phyloP scores from a whole-genome alignment of 306 rosid species.

The Cucumis melo region DNA sequence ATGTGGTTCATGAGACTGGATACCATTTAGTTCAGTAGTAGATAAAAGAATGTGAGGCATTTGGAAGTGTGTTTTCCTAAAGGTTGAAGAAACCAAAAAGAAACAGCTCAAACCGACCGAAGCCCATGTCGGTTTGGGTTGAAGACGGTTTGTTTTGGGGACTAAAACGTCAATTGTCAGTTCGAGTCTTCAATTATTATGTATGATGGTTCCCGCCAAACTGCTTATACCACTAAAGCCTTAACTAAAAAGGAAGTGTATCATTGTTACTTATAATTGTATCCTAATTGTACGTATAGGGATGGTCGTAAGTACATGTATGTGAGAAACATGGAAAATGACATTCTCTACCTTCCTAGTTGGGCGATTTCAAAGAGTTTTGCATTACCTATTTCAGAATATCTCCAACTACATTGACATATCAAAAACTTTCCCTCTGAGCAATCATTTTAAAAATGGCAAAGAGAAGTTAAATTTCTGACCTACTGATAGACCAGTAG shows the following conservation, averaged over 20 bases:
- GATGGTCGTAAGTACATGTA: not conserved
- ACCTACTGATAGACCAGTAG: not conserved
- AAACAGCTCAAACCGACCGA: too few species aligned
- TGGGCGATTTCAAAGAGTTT: not conserved
- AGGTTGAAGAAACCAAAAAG: not conserved
- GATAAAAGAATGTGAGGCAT: too few species aligned
- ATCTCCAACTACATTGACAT: not conserved
- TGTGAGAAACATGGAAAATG: not conserved
- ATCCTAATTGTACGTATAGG: not conserved
- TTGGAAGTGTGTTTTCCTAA: not conserved
- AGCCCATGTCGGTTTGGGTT: too few species aligned
- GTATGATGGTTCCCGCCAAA: too few species aligned
- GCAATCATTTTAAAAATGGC: not conserved
- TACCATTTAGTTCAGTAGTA: not conserved
- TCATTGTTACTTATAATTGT: not conserved
- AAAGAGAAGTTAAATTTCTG: not conserved
- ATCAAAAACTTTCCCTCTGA: not conserved
- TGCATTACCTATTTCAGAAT: not conserved
- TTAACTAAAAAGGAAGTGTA: not conserved
- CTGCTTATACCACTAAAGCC: too few species aligned
- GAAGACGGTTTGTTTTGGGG: too few species aligned
- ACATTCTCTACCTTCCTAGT: not conserved
- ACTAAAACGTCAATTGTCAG: too few species aligned
- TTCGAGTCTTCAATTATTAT: too few species aligned
- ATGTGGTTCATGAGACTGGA: not conserved